Base-by-base conservation (phyloP, 495 filamentous ascomycete genomes). In the Cetradonia linearis region DNA sequence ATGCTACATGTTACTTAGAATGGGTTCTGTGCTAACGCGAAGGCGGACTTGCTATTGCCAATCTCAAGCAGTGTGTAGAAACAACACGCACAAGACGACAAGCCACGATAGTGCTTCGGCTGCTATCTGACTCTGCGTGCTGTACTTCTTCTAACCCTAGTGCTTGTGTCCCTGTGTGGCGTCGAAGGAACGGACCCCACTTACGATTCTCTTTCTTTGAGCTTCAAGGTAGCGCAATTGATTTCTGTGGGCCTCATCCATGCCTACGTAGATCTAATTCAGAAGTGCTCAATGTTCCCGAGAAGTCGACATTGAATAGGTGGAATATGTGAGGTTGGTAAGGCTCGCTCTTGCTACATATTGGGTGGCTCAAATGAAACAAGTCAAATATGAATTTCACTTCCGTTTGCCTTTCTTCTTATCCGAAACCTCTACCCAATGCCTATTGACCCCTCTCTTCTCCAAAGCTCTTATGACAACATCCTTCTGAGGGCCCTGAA, bases 391-490 rank as follows among this genome's bases (percentile, higher is more conserved):
- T 23, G 20, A 18, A 9, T 27, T 27, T 46, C 6, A 64, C 62
- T 71, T 73, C 69, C 86, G 86, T 73, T 86, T 87, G 66, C 81
- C 81, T 72, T 86, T 86, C 11, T 83, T 86, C 72, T 86, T 88
- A 72, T 88, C 85, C 62, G 81, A 69, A 33, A 87, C 73, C 60
- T 83, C 80, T 27, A 87, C 74, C 81, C 82, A 85, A 58, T 78
- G 74, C 52, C 69, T 71, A 53, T 69, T 72, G 40, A 89, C 67
- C 1, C 86, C 86, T 49, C 84, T 76, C 66, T 76, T 78, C 55
- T 78, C 75, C 65, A 89, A 70, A 36, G 82, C 85, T 65, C 74
- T 80, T 36, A 83, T 71, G 38, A 88, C 74, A 5, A 74, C 80
- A 59, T 80, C 77, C 42, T 77, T 76, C 72, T 87, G 84, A 62